Base-by-base conservation (phyloP, 2,329 filamentous ascomycete genomes). In the Fonsecaea multimorphosa region DNA sequence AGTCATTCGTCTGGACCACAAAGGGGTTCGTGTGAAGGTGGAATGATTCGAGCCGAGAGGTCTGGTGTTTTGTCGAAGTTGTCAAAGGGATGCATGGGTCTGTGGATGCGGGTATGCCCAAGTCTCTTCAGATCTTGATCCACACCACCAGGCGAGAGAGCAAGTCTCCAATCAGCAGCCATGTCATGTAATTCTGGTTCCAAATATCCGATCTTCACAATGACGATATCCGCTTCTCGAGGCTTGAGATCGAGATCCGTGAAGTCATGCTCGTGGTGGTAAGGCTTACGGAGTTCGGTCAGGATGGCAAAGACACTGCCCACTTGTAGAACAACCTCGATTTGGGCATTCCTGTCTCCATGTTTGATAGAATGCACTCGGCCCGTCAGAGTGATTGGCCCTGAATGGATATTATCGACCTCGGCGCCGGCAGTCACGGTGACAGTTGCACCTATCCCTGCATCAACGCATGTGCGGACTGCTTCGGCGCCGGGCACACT, bases 171-270 rank as follows among this genome's bases (percentile, higher is more conserved):
- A 9, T 53, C 58, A 27, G 44, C 46, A 14, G 58, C 58, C 58
- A 60, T 60, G 32, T 60, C 44, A 12, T 60, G 58, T 31, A 60
- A 49, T 60, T 53, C 58, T 16, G 58, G 58, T 16, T 60, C 58
- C 19, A 60, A 19, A 29, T 60, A 60, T 27, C 44, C 58, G 24
- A 60, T 60, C 44, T 60, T 60, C n/a, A 60, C 58, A 52, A 60
- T 60, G 11, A 60, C 46, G 0, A 60, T 12, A 9, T 51, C 46
- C 22, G 58, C 58, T 22, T 51, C 58, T 22, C 58, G 58, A 53
- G 58, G 58, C 44, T 53, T 52, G 29, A 60, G 58, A 7, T 36
- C 3, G 19, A 60, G 58, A 36, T 60, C 58, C n/a, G 44, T 60
- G 22, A 60, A 60, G 19, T 60, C 58, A 16, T 29, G 40, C 58